Conservation (phyloP, 2,329 filamentous ascomycete species). For the Samsoniella hepiali region DNA sequence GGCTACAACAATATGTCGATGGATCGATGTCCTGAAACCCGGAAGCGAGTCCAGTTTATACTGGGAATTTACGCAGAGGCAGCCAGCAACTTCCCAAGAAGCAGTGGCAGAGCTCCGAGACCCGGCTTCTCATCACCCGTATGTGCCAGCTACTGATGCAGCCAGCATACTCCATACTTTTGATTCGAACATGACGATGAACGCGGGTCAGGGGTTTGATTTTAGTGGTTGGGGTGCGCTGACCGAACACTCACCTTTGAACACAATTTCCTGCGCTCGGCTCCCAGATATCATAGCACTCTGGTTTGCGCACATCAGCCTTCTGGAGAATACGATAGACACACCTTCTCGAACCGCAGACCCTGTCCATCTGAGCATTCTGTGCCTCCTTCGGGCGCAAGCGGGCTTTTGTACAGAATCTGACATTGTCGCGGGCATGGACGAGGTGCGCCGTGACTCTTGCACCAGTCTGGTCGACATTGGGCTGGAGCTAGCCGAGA, state of each 20-base stretch:
- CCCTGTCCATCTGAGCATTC: not conserved
- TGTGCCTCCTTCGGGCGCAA: constrained; percentile 7
- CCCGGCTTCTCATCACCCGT: not conserved
- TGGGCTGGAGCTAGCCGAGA: constrained; percentile 5
- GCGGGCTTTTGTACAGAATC: not conserved
- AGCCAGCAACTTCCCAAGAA: not conserved
- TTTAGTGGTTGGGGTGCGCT: not conserved
- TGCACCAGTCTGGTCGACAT: constrained; percentile 7
- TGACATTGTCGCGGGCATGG: constrained; percentile 13
- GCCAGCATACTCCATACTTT: not conserved
- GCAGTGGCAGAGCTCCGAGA: not conserved
- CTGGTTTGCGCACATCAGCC: constrained; percentile 12
- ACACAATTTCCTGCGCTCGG: not conserved
- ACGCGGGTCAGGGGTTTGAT: not conserved
- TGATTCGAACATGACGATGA: not conserved
- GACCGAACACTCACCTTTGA: not conserved
- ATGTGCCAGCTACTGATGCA: not conserved
- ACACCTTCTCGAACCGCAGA: not conserved
- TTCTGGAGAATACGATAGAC: constrained; percentile 6
- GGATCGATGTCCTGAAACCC: not conserved
- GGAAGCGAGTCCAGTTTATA: not conserved
- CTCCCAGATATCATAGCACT: constrained; percentile 5
- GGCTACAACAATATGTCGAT: constrained; percentile 14
- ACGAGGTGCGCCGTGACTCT: not conserved
- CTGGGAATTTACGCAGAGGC: constrained; percentile 1